Conservation (phyloP, 192 early-diverging fungal species). For the Pilaira anomala region DNA sequence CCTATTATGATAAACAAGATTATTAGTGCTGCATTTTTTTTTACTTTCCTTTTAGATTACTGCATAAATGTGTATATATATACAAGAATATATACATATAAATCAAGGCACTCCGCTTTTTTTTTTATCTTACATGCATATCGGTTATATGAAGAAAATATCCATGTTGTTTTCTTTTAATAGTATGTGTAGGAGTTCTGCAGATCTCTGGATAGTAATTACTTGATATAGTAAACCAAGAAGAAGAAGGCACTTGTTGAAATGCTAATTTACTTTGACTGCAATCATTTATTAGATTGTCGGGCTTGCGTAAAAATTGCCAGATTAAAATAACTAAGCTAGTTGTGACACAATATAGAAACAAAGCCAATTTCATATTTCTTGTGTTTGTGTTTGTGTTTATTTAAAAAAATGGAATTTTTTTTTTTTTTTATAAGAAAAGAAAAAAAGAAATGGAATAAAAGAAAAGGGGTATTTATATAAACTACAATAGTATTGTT, state of each 20-base stretch:
- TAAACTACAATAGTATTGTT: neutral
- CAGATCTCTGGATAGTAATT: neutral
- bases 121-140: slow-evolving; percentile 48
- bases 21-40: too few relatives aligned
- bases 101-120: neutral
- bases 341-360: slow-evolving; percentile 4
- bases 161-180: slow-evolving; percentile 31
- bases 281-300: neutral
- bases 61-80: neutral
- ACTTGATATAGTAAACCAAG: neutral
- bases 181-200: neutral
- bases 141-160: slow-evolving; percentile 72
- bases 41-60: neutral
- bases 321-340: neutral
- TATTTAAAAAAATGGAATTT: too few relatives aligned
- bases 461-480: neutral
- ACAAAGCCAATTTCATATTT: neutral
- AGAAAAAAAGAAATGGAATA: neutral
- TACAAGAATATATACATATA: neutral
- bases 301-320: neutral
- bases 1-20: slow-evolving; percentile 3
- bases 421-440: too few relatives aligned
- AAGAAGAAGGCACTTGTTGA: neutral
- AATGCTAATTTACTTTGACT: neutral
- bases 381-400: too few relatives aligned